Evolutionary conservation across 2,329 filamentous ascomycete species (phyloP).

Genomic region (Thermothelomyces thermophilus): DNA sequence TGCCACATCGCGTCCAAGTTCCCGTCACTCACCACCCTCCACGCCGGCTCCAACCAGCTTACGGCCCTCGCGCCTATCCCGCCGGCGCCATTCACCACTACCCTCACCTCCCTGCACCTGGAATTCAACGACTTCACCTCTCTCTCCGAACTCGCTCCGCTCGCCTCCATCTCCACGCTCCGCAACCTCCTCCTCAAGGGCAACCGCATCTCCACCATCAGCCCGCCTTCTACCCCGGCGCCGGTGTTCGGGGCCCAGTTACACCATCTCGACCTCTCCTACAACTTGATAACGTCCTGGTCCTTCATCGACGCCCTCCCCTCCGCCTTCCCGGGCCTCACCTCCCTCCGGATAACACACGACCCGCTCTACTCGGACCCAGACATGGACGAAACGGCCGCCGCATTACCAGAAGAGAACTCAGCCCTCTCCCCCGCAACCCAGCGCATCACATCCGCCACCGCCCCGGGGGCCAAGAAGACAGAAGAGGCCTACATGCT

Average conservation of each 20-base stretch:
- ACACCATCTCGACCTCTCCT: conserved; percentile 65
- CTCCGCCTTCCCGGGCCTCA: conserved; percentile 63
- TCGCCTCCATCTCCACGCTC: conserved; percentile 46
- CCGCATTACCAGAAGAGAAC: conserved; percentile 6
- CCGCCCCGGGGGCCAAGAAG: conserved; percentile 35
- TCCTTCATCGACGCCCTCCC: conserved; percentile 64
- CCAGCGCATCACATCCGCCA: not conserved
- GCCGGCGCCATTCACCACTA: conserved; percentile 39
- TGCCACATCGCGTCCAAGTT: conserved; percentile 49
- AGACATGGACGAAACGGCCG: conserved; percentile 25
- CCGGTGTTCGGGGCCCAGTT: conserved; percentile 49
- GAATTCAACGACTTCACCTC: conserved; percentile 64
- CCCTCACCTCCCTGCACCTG: conserved; percentile 58
- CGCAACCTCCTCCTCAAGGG: conserved; percentile 66
- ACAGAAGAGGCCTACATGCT: conserved; percentile 85
- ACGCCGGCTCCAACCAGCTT: conserved; percentile 54
- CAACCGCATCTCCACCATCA: conserved; percentile 56
- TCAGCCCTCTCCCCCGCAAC: not conserved
- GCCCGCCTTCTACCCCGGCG: conserved; percentile 31
- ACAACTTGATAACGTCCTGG: conserved; percentile 66
- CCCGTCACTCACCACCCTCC: conserved; percentile 42
- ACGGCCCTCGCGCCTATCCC: conserved; percentile 37
- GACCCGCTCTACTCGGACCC: conserved; percentile 72
- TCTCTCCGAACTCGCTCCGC: conserved; percentile 47
- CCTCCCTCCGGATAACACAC: conserved; percentile 69